Evolutionary conservation across 305 asterid genomes (phyloP), one percentile per base, ranked within the genome.

Genomic region (Petunia hybrid): DNA sequence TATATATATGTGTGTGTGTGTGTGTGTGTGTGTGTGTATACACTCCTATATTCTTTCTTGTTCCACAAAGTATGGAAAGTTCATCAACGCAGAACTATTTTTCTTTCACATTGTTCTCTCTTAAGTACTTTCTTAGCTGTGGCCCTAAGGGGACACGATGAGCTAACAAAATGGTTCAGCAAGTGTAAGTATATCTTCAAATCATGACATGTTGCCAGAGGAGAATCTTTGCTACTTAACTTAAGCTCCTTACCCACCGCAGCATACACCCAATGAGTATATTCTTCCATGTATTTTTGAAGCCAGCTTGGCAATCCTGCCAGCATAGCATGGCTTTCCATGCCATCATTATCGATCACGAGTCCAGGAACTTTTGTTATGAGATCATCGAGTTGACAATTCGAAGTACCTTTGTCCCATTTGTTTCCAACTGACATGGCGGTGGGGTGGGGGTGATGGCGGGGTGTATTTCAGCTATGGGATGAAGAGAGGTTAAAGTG

Each of bases 301-400:
- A 92, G 39, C 93, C 93, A 91, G 0, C 83, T 78, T 3, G 83
- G 3, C 83, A 63, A 0, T 69, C 64, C 83, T 74, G 86, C 83
- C 77, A 12, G 3, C 4, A 2, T 48, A 43, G 77, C 77, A 1
- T 12, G 43, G 46, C 73, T 75, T 59, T 77, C 82, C 80, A 62
- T 1, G 2, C 85, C 84, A 12, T 85, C 82, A 39, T 82, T 75
- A 40, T 90, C 94, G 16, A 89, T n/a, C 3, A 95, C 97, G 77
- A 95, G 91, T 0, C 99, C 99, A 0, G 99, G 99, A 1, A 95
- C 85, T 76, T 94, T 95, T 0, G 99, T 91, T 14, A 95, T 83
- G 3, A 90, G 81, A 65, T 95, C 98, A 57, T 95, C 40, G 97
- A 88, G 83, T 95, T 94, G 4, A 95, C 97, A 7, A 95, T 95